Base-by-base conservation (phyloP, 139 green algal genomes). In the Chlorella sp. region DNA sequence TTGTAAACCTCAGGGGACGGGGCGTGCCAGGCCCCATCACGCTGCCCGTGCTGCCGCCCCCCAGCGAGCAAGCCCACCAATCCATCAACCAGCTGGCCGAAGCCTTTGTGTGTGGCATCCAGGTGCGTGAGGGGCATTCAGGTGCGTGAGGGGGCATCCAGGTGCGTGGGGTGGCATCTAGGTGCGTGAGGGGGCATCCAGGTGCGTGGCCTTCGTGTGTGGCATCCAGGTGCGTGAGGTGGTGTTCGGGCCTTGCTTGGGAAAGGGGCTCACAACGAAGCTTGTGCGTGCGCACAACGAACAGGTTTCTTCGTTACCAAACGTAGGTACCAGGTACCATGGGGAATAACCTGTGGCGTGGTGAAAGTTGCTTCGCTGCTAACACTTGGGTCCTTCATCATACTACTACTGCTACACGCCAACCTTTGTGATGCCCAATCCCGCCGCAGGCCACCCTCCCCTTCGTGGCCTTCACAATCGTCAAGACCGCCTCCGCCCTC, bases 51-150 rank as follows among this genome's bases (percentile, higher is more conserved):
- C 67, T 68, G 36, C 72, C 50, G 29, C 22, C 49, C 30, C 27
- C 17, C 27, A 64, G 17, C 36, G 26, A 42, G n/a, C 36, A 32
- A 1, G 27, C 62, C 29, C 63, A 70, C 17, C 31, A 74, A 29
- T 85, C 80, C 36, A 65, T 92, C 42, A 90, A 92, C 75, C 31
- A 27, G 1, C 76, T 92, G 23, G 74, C 87, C 20, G 74, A 73
- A 22, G 36, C 42, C 1, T 92, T 92, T 67, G 74, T 92, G 4
- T 76, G 70, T 0, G 24, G 67, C 0, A 50, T 83, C 35, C 78
- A 83, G 77, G 77, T 83, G 42, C 2, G 59, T 92, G 4, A 77
- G 70, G 0, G 24, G 67, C 0, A 50, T 83, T 49, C 78, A 83
- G 77, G 77, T 83, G 42, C 2, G 59, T 17, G 10, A 24, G 10